Evolutionary conservation across 306 rosid species (phyloP), one percentile per base, ranked within the genome.

Genomic region (Vigna mungo): DNA sequence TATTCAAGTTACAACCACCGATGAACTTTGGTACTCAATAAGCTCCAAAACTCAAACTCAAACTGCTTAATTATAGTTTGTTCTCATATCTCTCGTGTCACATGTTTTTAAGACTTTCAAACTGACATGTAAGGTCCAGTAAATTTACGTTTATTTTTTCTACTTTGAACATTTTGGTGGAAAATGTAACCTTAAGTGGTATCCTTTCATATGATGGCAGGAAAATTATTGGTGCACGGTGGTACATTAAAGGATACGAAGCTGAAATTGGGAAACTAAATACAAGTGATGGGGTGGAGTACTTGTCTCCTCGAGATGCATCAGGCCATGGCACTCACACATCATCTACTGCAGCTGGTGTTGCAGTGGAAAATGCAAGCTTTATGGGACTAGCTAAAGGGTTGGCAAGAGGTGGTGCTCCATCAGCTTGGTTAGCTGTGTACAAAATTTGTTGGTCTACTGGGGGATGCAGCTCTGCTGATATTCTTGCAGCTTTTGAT

Each of bases 221-320:
- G 83, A 90, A 90, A 81, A 86, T 90, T 7, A 86, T 90, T 9
- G 90, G 95, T 23, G 95, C 95, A 1, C 90, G 90, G 27, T 90
- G 90, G 92, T 90, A 88, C 66, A 21, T 67, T 17, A 90, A 85
- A 81, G 94, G 94, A 47, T 90, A 86, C n/a, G 88, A 88, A 79
- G 94, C 92, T 59, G 90, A 88, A 77, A 83, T 84, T 3, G 90
- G 90, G 21, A 87, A 84, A 71, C 54, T 86, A 67, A 76, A 83
- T 61, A 75, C 84, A 16, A 84, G 80, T 0, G 76, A 70, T 27
- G 83, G 80, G 15, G 75, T 75, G 18, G 90, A 88, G 55, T 88
- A 52, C 80, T 55, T 83, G 18, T 90, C 92, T 39, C 80, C 92
- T 4, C 78, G 92, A 69, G 95, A 90, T 59, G 86, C 88, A 55